These are phyloP conservation scores for Alternaria tenuissima DNA, from an alignment of 2,329 filamentous ascomycete genomes.

Conservation along the genomic window DNA sequence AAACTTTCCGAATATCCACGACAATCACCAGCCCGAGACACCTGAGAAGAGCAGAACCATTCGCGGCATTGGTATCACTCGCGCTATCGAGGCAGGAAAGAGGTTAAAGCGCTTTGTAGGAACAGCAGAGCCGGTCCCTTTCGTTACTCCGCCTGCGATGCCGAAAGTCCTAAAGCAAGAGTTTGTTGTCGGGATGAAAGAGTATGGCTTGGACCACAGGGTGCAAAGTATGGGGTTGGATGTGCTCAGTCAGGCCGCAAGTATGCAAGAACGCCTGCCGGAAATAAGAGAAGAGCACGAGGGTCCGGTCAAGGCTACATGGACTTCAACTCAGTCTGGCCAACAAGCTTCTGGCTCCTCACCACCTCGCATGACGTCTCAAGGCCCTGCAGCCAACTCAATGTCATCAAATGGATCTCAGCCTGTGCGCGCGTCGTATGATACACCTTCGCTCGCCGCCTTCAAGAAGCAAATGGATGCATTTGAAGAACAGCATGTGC, in stretches of 20 bases:
- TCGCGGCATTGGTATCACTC: not conserved
- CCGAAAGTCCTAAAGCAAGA: conserved; percentile 11
- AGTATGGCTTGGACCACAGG: conserved; percentile 13
- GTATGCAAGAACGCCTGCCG: not conserved
- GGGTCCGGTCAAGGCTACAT: not conserved
- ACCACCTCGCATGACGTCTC: not conserved
- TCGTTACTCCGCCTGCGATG: conserved; percentile 19
- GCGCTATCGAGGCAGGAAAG: conserved; percentile 12
- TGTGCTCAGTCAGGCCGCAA: not conserved
- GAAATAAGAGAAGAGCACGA: conserved; percentile 8
- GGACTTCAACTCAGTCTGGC: not conserved
- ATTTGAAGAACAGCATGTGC: not conserved
- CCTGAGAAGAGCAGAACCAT: conserved; percentile 7
- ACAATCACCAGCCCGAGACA: not conserved
- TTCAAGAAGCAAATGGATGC: not conserved
- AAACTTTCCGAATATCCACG: not conserved
- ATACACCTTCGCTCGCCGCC: not conserved
- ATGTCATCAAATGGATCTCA: not conserved
- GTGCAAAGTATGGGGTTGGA: not conserved
- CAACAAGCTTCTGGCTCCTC: not conserved
- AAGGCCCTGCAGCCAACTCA: not conserved
- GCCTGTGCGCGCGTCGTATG: not conserved
- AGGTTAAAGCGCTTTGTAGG: conserved; percentile 25
- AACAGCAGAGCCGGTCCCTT: conserved; percentile 18
- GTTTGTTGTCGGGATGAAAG: conserved; percentile 14